Evolutionary conservation across 257 asterid species (phyloP), one percentile per base, ranked within the genome.

Genomic region (Phtheirospermum japonicum): DNA sequence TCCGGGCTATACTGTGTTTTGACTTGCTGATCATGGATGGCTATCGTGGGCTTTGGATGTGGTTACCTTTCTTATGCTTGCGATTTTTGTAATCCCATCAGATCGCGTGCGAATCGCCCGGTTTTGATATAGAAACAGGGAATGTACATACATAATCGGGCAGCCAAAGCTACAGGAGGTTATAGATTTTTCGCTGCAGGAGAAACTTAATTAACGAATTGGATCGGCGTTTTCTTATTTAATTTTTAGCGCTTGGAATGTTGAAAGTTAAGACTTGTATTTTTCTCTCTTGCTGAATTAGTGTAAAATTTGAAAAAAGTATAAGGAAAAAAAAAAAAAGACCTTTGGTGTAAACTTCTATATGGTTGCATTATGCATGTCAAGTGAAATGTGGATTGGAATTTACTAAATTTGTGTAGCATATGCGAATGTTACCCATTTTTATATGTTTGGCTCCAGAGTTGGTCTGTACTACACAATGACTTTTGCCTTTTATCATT

Each of bases 121-220:
- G 55, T 72, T 61, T 59, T 59, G 62, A 51, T 58, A 59, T 68
- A 56, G 57, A 59, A 63, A 53, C 66, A 57, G 69, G 80, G 87
- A 75, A 75, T 84, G 85, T 82, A 75, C 71, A 80, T 80, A 80
- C 70, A 80, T 80, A 79, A 70, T 71, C 66, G 76, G 74, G 66
- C 70, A 68, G 74, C 65, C 79, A 65, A 23, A 19, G 62, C 50
- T 55, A 43, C 64, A 68, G 77, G 75, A 59, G 70, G 63, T 65
- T 67, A 62, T 65, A 64, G 77, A 61, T 71, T 69, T 64, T 81
- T 60, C 66, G 68, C 73, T 67, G 75, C 68, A 71, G 13, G 45
- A 73, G 65, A 66, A 63, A 59, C 66, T 67, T 66, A 70, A 61
- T 69, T 69, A 50, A 71, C 58, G 60, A 67, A 57, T 48, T 56